A percentile compares a stretch with the other conserved stretches of the same genome.
Conservation (phyloP, 495 filamentous ascomycete species). For the Letharia columbiana region DNA sequence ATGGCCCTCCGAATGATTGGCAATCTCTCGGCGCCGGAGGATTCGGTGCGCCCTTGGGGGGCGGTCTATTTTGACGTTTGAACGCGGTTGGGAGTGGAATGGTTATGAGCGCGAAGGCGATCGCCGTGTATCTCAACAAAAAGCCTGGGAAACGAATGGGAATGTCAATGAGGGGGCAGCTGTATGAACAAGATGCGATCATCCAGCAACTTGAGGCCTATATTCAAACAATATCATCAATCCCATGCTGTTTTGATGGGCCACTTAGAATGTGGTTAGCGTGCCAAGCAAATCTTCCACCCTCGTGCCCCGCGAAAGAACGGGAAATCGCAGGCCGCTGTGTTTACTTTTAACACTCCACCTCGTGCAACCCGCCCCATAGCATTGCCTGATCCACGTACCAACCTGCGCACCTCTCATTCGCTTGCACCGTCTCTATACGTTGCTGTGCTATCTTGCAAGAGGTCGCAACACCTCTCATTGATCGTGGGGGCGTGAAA, state of each 20-base stretch:
- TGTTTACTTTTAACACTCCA: constrained; percentile 7
- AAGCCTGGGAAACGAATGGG: neutral
- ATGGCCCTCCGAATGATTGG: neutral
- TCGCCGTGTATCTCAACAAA: constrained; percentile 2
- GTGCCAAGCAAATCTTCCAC: constrained; percentile 14
- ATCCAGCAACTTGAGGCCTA: constrained; percentile 1
- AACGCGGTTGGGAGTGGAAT: neutral
- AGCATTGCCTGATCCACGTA: neutral
- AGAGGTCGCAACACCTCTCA: neutral
- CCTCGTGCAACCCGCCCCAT: neutral
- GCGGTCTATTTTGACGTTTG: neutral
- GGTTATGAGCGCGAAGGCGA: constrained; percentile 5
- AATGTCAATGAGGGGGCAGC: neutral
- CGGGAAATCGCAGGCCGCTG: constrained; percentile 5
- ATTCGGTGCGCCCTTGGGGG: neutral
- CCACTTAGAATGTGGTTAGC: constrained; percentile 12
- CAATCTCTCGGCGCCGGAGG: neutral
- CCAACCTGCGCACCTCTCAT: neutral
- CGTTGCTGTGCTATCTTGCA: neutral
- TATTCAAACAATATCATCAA: constrained; percentile 10
- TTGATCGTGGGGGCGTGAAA: neutral
- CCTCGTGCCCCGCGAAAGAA: constrained; percentile 11
- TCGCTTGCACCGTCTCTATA: neutral
- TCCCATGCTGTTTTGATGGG: constrained; percentile 15
- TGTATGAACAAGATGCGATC: neutral